These are phyloP conservation scores for Mixia osmundae DNA, from an alignment of 1,284 basidiomycete genomes.

Conservation along the genomic window DNA sequence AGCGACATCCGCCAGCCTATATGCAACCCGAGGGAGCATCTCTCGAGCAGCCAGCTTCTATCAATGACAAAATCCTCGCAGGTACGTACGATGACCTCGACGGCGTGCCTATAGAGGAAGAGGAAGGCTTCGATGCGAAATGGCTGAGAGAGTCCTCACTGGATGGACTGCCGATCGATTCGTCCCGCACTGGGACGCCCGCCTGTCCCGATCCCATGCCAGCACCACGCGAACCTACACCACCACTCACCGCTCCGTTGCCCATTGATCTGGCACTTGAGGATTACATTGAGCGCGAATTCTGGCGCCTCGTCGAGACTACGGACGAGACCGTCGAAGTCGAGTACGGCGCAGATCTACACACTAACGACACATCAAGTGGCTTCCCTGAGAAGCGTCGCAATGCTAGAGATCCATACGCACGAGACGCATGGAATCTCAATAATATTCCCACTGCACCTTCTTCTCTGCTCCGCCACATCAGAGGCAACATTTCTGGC, in stretches of 20 bases:
- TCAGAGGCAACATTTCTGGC: constrained; percentile 96
- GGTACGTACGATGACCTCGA: too few species aligned
- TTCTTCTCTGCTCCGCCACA: constrained; percentile 34
- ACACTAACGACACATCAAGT: constrained; percentile 39
- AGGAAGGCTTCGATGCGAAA: too few species aligned
- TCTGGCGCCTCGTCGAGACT: constrained; percentile 86
- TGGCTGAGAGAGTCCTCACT: too few species aligned
- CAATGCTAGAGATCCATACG: constrained; percentile 62
- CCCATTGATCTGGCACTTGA: constrained; percentile 22
- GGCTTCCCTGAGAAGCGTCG: constrained; percentile 87
- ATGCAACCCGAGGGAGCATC: constrained; percentile 1
- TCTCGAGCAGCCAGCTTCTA: too few species aligned
- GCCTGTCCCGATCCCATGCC: neutral
- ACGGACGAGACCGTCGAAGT: constrained; percentile 81
- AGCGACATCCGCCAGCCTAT: too few species aligned
- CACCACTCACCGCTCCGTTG: neutral
- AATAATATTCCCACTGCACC: constrained; percentile 46
- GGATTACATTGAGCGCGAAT: constrained; percentile 78
- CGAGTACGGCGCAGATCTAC: constrained; percentile 96
- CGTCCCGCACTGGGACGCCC: neutral
- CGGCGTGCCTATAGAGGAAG: neutral
- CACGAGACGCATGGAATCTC: constrained; percentile 88
- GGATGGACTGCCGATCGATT: too few species aligned
- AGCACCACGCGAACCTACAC: neutral
- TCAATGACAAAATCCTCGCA: too few species aligned